Conservation (phyloP, 257 asterid species). For the Forsythia viridissima region DNA sequence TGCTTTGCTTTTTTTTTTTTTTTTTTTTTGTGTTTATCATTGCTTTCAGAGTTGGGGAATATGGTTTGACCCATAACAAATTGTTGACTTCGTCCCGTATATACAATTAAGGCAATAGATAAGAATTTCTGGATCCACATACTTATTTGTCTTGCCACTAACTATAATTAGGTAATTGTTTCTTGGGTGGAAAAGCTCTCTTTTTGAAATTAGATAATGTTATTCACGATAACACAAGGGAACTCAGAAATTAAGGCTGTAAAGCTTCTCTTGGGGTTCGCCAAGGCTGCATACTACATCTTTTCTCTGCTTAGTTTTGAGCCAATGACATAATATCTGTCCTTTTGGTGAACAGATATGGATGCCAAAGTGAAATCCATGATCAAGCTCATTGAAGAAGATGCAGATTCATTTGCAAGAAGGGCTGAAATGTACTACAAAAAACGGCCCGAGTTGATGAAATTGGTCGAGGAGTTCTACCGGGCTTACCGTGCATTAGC, state of each 20-base stretch:
- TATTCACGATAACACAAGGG: not conserved
- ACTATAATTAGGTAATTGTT: not conserved
- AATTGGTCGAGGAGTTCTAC: constrained; percentile 89
- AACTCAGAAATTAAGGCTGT: not conserved
- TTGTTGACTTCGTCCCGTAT: not conserved
- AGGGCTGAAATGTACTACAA: constrained; percentile 95
- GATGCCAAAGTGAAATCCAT: constrained; percentile 82
- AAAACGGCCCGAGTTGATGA: constrained; percentile 92
- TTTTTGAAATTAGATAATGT: no score
- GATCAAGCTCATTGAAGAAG: constrained; percentile 95
- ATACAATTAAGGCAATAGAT: not conserved
- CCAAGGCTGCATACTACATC: not conserved
- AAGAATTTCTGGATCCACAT: not conserved
- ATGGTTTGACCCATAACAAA: not conserved
- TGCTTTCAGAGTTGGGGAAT: not conserved
- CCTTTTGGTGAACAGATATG: constrained; percentile 59
- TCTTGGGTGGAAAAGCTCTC: no score
- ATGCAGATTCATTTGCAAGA: constrained; percentile 94
- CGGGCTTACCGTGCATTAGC: constrained; percentile 96
- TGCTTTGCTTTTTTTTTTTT: not conserved
- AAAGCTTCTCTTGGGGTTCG: not conserved
- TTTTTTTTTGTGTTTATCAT: not conserved
- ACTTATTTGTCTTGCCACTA: not conserved
- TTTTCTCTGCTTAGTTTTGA: not conserved
- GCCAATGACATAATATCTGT: not conserved